These are phyloP conservation scores for Fusarium sp. DNA, from an alignment of 2,329 filamentous ascomycete genomes.

Conservation along the genomic window DNA sequence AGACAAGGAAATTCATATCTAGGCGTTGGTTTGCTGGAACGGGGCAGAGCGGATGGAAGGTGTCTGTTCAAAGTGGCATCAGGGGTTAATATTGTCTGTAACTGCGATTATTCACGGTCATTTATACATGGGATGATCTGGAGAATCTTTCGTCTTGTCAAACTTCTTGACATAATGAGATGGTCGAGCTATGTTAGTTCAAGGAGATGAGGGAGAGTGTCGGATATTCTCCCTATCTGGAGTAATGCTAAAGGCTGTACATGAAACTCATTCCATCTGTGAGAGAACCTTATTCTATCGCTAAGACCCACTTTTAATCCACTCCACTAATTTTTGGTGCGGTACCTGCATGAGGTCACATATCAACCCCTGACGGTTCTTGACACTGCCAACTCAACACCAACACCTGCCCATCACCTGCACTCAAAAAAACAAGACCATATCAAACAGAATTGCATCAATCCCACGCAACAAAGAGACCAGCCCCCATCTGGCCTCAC, in stretches of 20 bases:
- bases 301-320: not conserved
- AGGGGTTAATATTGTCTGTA: not conserved
- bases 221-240: not conserved
- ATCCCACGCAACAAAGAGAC: not conserved
- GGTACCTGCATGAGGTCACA: not conserved
- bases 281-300: not conserved
- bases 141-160: not conserved
- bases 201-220: not conserved
- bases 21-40: not conserved
- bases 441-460: not conserved
- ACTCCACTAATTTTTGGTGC: not conserved
- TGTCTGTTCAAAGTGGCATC: not conserved
- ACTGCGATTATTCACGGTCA: not conserved
- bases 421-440: not conserved
- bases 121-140: not conserved
- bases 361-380: not conserved
- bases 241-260: not conserved
- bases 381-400: not conserved
- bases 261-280: not conserved
- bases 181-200: not conserved
- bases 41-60: not conserved
- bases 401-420: not conserved
- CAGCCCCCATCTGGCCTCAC: slow-evolving; percentile 7
- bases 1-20: not conserved
- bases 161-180: not conserved